These are phyloP conservation scores for Barnettozyma botsteinii DNA, from an alignment of 805 yeast genomes.

Conservation along the genomic window DNA sequence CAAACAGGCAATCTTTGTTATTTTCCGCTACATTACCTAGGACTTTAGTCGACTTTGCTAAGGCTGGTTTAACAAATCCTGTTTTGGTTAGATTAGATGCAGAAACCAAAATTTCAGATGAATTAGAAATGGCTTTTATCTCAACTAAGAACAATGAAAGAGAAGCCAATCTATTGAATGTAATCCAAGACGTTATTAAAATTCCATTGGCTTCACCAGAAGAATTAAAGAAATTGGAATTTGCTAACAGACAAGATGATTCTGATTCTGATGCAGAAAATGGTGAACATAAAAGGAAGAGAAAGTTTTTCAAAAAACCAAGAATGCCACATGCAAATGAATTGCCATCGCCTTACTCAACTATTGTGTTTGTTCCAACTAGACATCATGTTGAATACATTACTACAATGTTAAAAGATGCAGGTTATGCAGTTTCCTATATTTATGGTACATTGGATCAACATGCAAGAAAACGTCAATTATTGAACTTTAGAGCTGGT, in stretches of 20 bases:
- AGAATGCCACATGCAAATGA: conserved; percentile 75
- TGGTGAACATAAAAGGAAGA: conserved; percentile 30
- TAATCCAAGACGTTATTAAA: conserved; percentile 80
- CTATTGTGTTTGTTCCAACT: conserved; percentile 93
- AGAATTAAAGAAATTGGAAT: conserved; percentile 48
- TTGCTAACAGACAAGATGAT: conserved; percentile 35
- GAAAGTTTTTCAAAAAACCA: conserved; percentile 40
- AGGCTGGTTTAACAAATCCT: conserved; percentile 92
- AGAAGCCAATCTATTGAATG: conserved; percentile 74
- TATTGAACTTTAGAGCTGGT: conserved; percentile 80
- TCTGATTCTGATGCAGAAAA: conserved; percentile 48
- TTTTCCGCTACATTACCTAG: conserved; percentile 95
- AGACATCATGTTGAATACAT: conserved; percentile 96
- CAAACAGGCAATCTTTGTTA: conserved; percentile 77
- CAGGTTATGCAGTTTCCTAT: conserved; percentile 83
- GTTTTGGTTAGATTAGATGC: conserved; percentile 89
- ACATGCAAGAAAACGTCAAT: conserved; percentile 85
- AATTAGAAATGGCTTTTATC: conserved; percentile 84
- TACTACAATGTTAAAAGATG: conserved; percentile 57
- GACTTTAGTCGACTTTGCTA: conserved; percentile 91
- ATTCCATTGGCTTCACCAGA: conserved; percentile 76
- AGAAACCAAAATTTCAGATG: conserved; percentile 84
- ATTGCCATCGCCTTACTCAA: conserved; percentile 78
- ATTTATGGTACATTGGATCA: conserved; percentile 95
- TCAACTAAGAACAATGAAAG: conserved; percentile 78